Base-by-base conservation (phyloP, 345 rosid species). In the Salix exigua region DNA sequence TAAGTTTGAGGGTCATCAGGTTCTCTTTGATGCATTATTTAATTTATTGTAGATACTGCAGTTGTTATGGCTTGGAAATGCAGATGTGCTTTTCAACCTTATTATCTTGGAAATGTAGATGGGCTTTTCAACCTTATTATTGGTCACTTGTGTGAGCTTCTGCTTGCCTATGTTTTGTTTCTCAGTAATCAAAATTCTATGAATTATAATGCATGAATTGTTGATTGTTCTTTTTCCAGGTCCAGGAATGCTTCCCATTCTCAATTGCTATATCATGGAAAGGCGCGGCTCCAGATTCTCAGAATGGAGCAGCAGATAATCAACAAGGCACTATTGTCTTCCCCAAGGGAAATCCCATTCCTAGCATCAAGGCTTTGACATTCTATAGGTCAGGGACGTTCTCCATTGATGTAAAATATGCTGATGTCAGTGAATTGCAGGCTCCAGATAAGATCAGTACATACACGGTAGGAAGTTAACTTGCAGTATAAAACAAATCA, bases 171-270 rank as follows among this genome's bases (percentile, higher is more conserved):
- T 58, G 62, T n/a, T 55, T 19, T 51, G 58, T 2, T 55, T 58
- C 62, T 8, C 28, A n/a, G 28, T 4, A 23, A 23, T 58, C 62
- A 58, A 9, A 10, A 58, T 23, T 58, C 62, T 58, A 3, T 58
- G 13, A n/a, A 25, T 3, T 53, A n/a, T 11, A 53, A 9, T 23
- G 28, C 21, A 25, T 65, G 9, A 73, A 13, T 3, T 6, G 21
- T 42, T 13, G 7, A 3, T 65, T 21, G 35, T 68, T 51, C 55
- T 25, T 44, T 46, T n/a, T 74, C 46, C 82, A 95, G 99, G 97
- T 95, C 70, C 75, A 91, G 23, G 99, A 95, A 85, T 85, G 89
- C 86, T 95, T 93, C 74, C 98, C 99, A 21, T 91, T 91, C 75
- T 81, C 96, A 23, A 82, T 95, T 81, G 85, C 92, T 14, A 75